Evolutionary conservation across 176 grass and related monocot genomes (phyloP), one percentile per base, ranked within the genome.

Genomic region (Dendrocalamus sinicus): DNA sequence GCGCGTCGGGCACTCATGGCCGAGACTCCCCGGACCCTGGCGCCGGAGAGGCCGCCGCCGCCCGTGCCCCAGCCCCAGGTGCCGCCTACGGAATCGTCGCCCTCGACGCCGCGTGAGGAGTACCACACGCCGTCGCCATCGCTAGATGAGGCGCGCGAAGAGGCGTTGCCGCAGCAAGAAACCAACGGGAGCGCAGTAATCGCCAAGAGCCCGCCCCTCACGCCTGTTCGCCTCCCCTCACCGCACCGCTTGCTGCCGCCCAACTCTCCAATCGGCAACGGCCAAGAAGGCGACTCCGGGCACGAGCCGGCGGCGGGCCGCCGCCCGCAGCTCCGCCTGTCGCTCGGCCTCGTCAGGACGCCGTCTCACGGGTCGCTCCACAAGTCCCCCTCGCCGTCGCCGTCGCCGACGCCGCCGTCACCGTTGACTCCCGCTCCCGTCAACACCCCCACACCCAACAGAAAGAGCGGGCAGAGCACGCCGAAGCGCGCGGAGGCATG

Each of bases 51-150:
- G 63, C 71, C 85, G 24, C 81, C 89, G 37, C 85, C 89, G 20
- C 85, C 75, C 39, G 39, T 72, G 0, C 88, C 77, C 44, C 51
- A 81, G 0, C 83, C 53, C 44, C 51, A 81, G 44, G 47, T 78
- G 12, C 58, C 86, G 55, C 72, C 77, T 24, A 51, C 12, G 67
- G 61, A 73, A n/a, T 68, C 76, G 53, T 41, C 72, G 44, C 73
- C 79, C 6, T 77, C 89, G 24, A 75, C 89, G 7, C 89, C 62
- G 63, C 46, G 75, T 12, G 87, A 84, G 20, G 87, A 84, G 19
- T 86, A 69, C 79, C 87, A 83, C 75, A 89, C 84, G 69, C 91
- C 87, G 15, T 19, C 87, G 46, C 87, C 70, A 22, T 88, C 90
- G 12, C 81, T 90, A 46, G 86, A 59, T 57, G 79, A 86, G 13